Evolutionary conservation across 768 basidiomycete genomes (phyloP), one percentile per base, ranked within the genome.

Genomic region (Boletus barrowsii): DNA sequence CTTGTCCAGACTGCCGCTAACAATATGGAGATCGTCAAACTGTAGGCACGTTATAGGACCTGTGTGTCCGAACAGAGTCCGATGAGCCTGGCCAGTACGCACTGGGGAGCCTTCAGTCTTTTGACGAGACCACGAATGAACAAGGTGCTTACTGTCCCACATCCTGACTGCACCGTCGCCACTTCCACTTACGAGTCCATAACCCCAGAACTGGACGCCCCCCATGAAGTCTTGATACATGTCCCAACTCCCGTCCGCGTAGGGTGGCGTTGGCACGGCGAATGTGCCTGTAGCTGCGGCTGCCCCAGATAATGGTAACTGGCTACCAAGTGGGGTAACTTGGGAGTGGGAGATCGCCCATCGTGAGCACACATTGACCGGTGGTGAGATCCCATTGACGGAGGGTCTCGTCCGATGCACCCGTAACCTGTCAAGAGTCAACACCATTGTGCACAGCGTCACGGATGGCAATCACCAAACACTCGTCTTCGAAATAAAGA

Each of bases 171-270:
- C 96, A 36, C 96, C 94, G 68, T 99, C 97, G 1, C 93, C 95
- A 62, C 93, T 97, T 2, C 95, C 97, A 61, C 93, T 97, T 5
- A 98, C 93, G 35, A 99, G 80, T 1, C 93, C 97, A 68, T 97
- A 96, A 4, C 94, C 95, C 96, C 97, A 98, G 69, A 98, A 98
- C 68, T 98, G 97, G 41, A 98, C 88, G 4, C 90, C 93, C 3
- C 97, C 97, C 9, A 99, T 93, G 67, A 96, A 98, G 70, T 99
- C 95, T 68, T 94, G 86, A 69, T 96, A 97, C 82, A 92, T 86
- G 56, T 96, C 93, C 87, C 90, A 92, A 54, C 83, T 89, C 6
- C 93, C 93, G 67, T 97, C 94, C 0, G 90, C 84, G 58, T 83
- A 90, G 1, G 92, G 90, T 24, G 94, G 93, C 0, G 84, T 94